phyloP scores from a whole-genome alignment of 495 filamentous ascomycete genomes.

The Penicillium dipodomyicola region DNA sequence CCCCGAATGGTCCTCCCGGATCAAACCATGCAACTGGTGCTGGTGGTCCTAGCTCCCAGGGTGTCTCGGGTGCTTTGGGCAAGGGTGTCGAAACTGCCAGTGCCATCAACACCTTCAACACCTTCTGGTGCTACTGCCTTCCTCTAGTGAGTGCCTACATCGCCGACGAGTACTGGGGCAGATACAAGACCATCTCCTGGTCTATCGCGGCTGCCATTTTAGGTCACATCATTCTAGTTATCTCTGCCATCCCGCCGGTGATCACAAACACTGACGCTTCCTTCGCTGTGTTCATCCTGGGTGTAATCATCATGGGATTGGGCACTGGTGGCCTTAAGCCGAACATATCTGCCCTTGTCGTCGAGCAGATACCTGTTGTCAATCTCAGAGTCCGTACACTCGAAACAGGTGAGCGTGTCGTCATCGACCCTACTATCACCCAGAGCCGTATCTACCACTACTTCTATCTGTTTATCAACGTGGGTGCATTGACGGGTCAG shows the following conservation, averaged over 20 bases:
- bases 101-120: conserved; percentile 49
- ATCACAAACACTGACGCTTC: neutral
- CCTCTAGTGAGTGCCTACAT: conserved; percentile 69
- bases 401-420: conserved; percentile 53
- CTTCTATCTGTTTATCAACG: conserved; percentile 54
- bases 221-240: neutral
- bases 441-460: conserved; percentile 36
- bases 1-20: neutral
- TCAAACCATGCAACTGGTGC: neutral
- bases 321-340: neutral
- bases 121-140: conserved; percentile 70
- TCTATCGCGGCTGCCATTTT: neutral
- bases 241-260: neutral
- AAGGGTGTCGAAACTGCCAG: conserved; percentile 21
- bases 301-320: neutral
- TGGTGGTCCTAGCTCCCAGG: conserved; percentile 19
- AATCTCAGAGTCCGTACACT: neutral
- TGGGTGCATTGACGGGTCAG: conserved; percentile 34
- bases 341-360: neutral
- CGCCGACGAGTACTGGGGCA: conserved; percentile 70
- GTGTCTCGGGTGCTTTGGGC: conserved; percentile 27
- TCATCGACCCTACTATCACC: conserved; percentile 63
- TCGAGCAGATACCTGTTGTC: neutral
- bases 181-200: conserved; percentile 65
- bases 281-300: neutral